Conservation (phyloP, 2,329 filamentous ascomycete species). For the Diaporthe sp. region DNA sequence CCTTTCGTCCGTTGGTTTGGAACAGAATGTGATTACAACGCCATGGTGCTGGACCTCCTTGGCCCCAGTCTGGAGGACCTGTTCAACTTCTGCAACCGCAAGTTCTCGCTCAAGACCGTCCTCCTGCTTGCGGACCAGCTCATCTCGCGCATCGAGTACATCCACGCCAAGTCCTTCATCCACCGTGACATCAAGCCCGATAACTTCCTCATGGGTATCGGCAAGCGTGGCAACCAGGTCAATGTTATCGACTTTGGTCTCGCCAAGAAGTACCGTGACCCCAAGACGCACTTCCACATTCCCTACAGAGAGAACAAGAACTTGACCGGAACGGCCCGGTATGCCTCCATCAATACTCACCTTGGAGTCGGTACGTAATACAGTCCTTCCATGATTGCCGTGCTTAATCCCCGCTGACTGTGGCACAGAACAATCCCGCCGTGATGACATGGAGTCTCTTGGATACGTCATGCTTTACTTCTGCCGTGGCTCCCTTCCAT, state of each 20-base stretch:
- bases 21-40: slow-evolving; percentile 99
- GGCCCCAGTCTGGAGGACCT: slow-evolving; percentile 96
- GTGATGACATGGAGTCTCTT: slow-evolving; percentile 99
- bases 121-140: slow-evolving; percentile 96
- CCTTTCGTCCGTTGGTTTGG: slow-evolving; percentile 99
- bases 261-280: slow-evolving; percentile 99
- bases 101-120: slow-evolving; percentile 99
- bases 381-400: neutral
- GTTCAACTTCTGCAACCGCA: slow-evolving; percentile 99
- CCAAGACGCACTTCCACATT: slow-evolving; percentile 99
- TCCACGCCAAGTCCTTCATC: slow-evolving; percentile 99
- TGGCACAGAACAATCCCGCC: slow-evolving; percentile 88
- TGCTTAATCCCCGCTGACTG: slow-evolving; percentile 46
- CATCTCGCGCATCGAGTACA: slow-evolving; percentile 99
- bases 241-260: slow-evolving; percentile 99
- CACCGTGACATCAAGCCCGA: slow-evolving; percentile 99
- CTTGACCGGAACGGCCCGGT: slow-evolving; percentile 97
- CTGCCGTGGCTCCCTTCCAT: slow-evolving; percentile 97
- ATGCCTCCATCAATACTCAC: slow-evolving; percentile 99
- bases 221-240: slow-evolving; percentile 99
- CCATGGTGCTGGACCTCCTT: slow-evolving; percentile 98
- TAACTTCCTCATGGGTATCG: slow-evolving; percentile 99
- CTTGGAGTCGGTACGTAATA: slow-evolving; percentile 83
- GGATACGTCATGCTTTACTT: slow-evolving; percentile 99
- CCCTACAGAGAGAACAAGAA: slow-evolving; percentile 99